A percentile compares a stretch with the other conserved stretches of the same genome.
These are phyloP conservation scores for Halophytophthora polymorphica DNA, from an alignment of 352 stramenopile genomes.

Conservation along the genomic window DNA sequence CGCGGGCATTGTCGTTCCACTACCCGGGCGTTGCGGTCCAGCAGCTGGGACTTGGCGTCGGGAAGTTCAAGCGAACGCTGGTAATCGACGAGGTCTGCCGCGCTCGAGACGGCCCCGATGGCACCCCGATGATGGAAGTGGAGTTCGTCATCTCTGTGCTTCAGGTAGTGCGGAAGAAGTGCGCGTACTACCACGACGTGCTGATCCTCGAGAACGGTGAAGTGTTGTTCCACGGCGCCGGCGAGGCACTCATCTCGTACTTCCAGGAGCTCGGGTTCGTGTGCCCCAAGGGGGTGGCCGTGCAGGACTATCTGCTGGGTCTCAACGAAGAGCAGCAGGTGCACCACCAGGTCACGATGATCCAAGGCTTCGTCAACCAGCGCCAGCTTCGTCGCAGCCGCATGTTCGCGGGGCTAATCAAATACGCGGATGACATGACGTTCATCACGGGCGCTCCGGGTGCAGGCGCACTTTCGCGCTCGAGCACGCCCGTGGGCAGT, in stretches of 20 bases:
- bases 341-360: slow-evolving; percentile 26
- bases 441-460: slow-evolving; percentile 23
- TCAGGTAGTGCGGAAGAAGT: slow-evolving; percentile 28
- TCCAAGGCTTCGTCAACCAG: slow-evolving; percentile 36
- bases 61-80: slow-evolving; percentile 25
- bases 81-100: slow-evolving; percentile 29
- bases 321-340: slow-evolving; percentile 32
- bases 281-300: slow-evolving; percentile 23
- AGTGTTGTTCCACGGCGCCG: slow-evolving; percentile 31
- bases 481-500: slow-evolving; percentile 17
- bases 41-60: slow-evolving; percentile 26
- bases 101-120: slow-evolving; percentile 9
- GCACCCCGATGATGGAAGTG: slow-evolving; percentile 16
- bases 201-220: slow-evolving; percentile 31
- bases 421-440: slow-evolving; percentile 31
- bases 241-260: slow-evolving; percentile 25
- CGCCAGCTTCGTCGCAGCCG: slow-evolving; percentile 27
- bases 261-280: slow-evolving; percentile 36
- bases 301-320: slow-evolving; percentile 36
- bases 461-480: slow-evolving; percentile 21
- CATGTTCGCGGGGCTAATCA: slow-evolving; percentile 31
- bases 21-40: slow-evolving; percentile 34
- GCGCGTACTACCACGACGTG: slow-evolving; percentile 30
- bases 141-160: slow-evolving; percentile 30
- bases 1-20: slow-evolving; percentile 24